Conservation (phyloP, 202 grass and related monocot species). For the Panicum hallii region DNA sequence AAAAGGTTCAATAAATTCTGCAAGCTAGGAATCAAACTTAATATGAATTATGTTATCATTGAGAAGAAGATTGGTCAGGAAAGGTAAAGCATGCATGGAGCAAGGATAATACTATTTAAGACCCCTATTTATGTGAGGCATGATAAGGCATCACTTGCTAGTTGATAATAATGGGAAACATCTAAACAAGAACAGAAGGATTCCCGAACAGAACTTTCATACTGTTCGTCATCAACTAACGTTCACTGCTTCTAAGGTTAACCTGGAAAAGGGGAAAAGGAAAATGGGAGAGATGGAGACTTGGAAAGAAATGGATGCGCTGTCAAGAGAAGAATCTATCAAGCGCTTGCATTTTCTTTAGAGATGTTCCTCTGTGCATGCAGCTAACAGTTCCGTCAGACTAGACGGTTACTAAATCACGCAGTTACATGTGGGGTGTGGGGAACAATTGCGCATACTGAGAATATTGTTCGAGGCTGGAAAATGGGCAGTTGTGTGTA, state of each 20-base stretch:
- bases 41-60: constrained; percentile 14
- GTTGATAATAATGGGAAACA: neutral
- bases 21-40: constrained; percentile 12
- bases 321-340: constrained; percentile 36
- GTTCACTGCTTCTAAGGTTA: constrained; percentile 11
- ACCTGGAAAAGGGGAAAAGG: neutral
- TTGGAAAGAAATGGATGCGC: constrained; percentile 8
- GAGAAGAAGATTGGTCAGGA: constrained; percentile 3
- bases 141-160: neutral
- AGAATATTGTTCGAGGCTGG: neutral
- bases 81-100: neutral
- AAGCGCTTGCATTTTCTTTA: neutral
- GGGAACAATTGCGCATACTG: neutral
- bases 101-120: constrained; percentile 34
- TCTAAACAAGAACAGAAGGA: constrained; percentile 1
- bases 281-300: constrained; percentile 2
- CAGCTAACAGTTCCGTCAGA: neutral
- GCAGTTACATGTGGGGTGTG: neutral
- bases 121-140: neutral
- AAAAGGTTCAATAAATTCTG: constrained; percentile 8
- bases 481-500: neutral
- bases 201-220: constrained; percentile 15
- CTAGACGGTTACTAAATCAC: constrained; percentile 6
- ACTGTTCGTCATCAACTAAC: neutral
- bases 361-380: neutral